phyloP scores from a whole-genome alignment of 2,329 filamentous ascomycete genomes.

The Beauveria medogensis region DNA sequence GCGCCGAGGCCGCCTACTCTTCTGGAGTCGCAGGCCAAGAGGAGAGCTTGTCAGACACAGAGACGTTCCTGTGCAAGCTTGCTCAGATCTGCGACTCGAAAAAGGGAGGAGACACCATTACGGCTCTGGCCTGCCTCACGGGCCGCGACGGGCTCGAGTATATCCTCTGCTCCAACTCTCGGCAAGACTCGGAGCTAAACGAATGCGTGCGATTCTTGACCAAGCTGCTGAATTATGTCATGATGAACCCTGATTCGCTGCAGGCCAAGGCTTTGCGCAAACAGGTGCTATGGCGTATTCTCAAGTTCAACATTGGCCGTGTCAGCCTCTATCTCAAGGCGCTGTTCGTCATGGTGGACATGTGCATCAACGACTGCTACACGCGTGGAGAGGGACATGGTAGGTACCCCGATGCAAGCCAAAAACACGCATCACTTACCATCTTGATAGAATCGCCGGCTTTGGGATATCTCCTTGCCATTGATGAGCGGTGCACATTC shows the following conservation, averaged over 20 bases:
- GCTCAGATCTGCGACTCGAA: conserved; percentile 13
- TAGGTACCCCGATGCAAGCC: background rate
- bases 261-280: conserved; percentile 4
- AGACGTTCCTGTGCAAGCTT: conserved; percentile 13
- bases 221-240: background rate
- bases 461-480: background rate
- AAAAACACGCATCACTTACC: background rate
- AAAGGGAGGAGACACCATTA: conserved; percentile 11
- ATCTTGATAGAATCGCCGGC: background rate
- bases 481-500: background rate
- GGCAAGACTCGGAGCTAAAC: conserved; percentile 7
- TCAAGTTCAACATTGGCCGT: background rate
- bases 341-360: background rate
- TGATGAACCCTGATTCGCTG: conserved; percentile 8
- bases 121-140: conserved; percentile 5
- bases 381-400: background rate
- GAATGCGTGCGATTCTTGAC: background rate
- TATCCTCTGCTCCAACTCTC: conserved; percentile 12
- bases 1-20: background rate
- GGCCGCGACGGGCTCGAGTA: conserved; percentile 8
- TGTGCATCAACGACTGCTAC: background rate
- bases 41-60: background rate
- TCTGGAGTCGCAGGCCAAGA: background rate
- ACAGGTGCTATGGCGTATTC: background rate
- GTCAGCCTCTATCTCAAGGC: background rate